Conservation (phyloP, 176 grass and related monocot species). For the Cenchrus americanus region DNA sequence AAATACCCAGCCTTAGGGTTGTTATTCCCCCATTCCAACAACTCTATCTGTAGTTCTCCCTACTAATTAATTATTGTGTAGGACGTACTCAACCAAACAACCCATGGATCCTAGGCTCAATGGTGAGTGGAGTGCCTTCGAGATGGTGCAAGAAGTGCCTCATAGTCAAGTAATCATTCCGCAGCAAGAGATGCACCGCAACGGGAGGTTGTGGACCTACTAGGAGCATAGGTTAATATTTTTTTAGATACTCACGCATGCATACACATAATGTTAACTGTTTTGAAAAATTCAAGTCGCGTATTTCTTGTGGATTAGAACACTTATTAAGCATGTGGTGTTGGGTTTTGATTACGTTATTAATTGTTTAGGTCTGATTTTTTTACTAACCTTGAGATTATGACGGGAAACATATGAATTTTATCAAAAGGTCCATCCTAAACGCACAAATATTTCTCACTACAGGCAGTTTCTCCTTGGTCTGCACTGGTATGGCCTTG, state of each 20-base stretch:
- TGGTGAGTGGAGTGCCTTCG: neutral
- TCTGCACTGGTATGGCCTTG: neutral
- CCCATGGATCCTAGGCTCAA: neutral
- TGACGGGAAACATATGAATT: neutral
- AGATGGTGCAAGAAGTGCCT: neutral
- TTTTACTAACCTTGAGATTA: neutral
- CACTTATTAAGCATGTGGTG: neutral
- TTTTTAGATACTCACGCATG: neutral
- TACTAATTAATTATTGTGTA: neutral
- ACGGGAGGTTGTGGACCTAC: neutral
- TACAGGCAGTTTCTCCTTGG: slow-evolving; percentile 15
- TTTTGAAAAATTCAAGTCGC: neutral
- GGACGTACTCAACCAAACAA: neutral
- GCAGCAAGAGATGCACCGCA: neutral
- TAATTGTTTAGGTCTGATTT: neutral
- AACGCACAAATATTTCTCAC: neutral
- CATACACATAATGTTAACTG: too few relatives aligned
- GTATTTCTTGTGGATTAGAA: neutral
- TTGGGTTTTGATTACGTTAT: neutral
- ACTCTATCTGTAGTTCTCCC: neutral
- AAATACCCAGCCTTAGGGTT: neutral
- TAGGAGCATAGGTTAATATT: slow-evolving; percentile 32
- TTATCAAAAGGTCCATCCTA: too few relatives aligned
- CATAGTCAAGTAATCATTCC: too few relatives aligned
- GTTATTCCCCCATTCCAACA: neutral